These are phyloP conservation scores for Zizania latifolia DNA, from an alignment of 176 grass and related monocot genomes.

Conservation along the genomic window DNA sequence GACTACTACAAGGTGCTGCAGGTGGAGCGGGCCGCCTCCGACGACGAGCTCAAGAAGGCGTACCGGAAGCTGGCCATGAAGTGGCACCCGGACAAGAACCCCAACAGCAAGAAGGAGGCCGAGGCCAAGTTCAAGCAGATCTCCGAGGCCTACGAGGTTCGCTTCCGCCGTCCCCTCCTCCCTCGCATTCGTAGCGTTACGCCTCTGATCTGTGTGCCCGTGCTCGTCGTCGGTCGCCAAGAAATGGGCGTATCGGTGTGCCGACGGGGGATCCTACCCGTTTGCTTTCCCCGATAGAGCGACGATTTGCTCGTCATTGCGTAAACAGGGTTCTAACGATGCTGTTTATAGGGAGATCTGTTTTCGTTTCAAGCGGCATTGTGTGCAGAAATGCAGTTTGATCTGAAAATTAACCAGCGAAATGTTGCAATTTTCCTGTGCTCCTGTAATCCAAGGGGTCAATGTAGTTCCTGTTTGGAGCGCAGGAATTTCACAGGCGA, in stretches of 20 bases:
- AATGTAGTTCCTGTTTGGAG: too few relatives aligned
- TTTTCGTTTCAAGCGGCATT: neutral
- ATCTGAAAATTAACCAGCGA: neutral
- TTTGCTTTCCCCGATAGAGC: neutral
- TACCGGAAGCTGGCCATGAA: constrained; percentile 80
- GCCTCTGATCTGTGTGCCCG: constrained; percentile 27
- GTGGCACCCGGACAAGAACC: constrained; percentile 87
- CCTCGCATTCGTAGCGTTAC: neutral
- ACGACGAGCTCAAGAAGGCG: constrained; percentile 72
- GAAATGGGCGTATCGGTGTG: neutral
- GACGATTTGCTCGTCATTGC: neutral
- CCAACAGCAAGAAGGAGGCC: constrained; percentile 61
- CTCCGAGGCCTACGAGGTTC: constrained; percentile 80
- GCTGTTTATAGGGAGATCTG: neutral
- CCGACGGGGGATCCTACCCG: neutral
- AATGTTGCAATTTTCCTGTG: neutral
- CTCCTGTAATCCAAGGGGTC: neutral
- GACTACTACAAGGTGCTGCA: constrained; percentile 76
- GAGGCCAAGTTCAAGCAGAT: constrained; percentile 91
- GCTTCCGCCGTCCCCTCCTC: neutral
- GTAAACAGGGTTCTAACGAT: neutral
- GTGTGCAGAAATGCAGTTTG: neutral
- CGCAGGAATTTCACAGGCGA: too few relatives aligned
- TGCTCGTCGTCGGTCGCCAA: neutral
- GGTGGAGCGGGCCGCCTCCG: constrained; percentile 43